Conservation (phyloP, 768 basidiomycete species). For the Lepiota brunneoincarnata region DNA sequence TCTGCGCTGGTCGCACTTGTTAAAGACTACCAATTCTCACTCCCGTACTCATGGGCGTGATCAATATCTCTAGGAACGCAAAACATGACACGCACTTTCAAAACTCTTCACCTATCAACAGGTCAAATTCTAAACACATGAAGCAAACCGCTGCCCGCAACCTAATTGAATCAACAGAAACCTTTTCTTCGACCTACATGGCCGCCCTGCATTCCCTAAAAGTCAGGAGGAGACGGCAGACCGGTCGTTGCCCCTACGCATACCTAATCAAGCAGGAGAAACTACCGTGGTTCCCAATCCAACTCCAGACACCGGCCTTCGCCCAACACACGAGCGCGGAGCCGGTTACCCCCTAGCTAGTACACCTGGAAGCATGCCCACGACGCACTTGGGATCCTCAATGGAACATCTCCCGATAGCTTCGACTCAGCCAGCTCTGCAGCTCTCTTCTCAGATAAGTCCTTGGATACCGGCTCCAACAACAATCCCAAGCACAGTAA, state of each 20-base stretch:
- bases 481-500: neutral
- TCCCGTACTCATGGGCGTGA: conserved; percentile 5
- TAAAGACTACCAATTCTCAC: neutral
- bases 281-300: conserved; percentile 47
- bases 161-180: neutral
- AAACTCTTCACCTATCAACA: conserved; percentile 1
- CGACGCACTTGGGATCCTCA: conserved; percentile 14
- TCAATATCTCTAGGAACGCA: neutral
- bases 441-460: conserved; percentile 14
- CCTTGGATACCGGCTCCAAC: conserved; percentile 12
- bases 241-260: neutral
- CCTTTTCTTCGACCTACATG: neutral
- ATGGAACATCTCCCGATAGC: neutral
- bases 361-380: conserved; percentile 20
- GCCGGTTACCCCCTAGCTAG: conserved; percentile 29
- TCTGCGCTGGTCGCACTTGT: conserved; percentile 7
- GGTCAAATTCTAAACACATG: neutral
- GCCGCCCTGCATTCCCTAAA: neutral
- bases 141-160: neutral
- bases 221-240: neutral
- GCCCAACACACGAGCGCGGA: conserved; percentile 9
- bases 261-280: conserved; percentile 23
- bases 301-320: conserved; percentile 41
- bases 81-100: neutral
- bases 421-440: neutral